Evolutionary conservation across 306 rosid genomes (phyloP).

Genomic region (Leucaena leucocephala): DNA sequence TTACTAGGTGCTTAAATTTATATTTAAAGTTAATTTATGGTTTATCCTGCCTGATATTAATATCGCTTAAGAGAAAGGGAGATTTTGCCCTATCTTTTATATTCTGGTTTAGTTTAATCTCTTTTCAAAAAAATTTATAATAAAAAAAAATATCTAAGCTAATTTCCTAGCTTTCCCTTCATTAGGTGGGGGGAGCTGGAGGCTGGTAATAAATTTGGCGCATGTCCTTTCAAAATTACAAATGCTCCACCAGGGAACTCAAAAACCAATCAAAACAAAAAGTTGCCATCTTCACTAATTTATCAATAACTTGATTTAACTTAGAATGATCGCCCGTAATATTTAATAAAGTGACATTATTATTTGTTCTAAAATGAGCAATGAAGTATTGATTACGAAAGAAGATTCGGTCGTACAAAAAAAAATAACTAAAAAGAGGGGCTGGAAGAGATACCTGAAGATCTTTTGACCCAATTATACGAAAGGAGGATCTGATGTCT

Average conservation of each 20-base stretch:
- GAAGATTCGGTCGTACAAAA: not conserved
- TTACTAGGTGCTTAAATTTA: no score
- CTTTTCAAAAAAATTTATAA: no score
- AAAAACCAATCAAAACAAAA: not conserved
- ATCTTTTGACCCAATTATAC: not conserved
- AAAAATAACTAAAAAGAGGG: no score
- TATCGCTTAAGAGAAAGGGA: no score
- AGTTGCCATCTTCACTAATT: not conserved
- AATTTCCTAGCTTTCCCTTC: not conserved
- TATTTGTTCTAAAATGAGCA: not conserved
- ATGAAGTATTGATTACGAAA: no score
- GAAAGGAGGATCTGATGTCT: not conserved
- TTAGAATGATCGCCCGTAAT: not conserved
- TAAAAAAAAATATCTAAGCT: not conserved
- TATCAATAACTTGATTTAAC: not conserved
- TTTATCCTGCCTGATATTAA: no score
- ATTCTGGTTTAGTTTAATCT: no score
- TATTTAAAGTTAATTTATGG: no score
- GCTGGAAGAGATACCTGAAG: not conserved
- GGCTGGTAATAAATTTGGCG: no score
- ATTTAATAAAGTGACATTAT: not conserved
- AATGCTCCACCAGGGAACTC: not conserved
- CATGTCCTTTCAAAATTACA: not conserved
- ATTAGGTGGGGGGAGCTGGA: no score
- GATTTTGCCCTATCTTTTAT: no score